Base-by-base conservation (phyloP, 2,329 filamentous ascomycete genomes). In the Lachnellula subtilissima region DNA sequence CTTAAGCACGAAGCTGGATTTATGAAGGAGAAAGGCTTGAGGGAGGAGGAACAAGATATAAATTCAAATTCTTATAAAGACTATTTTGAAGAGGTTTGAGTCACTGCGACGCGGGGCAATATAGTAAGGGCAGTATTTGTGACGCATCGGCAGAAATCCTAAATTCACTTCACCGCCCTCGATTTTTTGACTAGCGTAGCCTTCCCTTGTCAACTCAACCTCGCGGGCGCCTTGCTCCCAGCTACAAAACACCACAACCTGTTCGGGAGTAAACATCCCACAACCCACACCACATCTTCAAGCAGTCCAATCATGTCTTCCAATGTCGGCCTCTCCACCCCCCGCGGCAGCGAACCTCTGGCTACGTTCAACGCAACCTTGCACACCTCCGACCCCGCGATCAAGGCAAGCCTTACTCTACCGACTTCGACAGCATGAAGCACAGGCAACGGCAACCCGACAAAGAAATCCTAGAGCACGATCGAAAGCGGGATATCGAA, bases 301-400 rank as follows among this genome's bases (percentile, higher is more conserved):
- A 3, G 5, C 5, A 39, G 14, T 14, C n/a, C 64, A 78, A 17
- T 82, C 81, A 97, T 97, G 94, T 94, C 92, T 58, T 91, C 94
- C 64, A 99, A 99, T 76, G 94, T 99, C 69, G 95, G 94, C 56
- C 90, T 99, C 67, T 86, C 88, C 55, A 99, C 94, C 4, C 94
- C 94, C 3, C 87, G 94, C 68, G 94, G 94, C 64, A 96, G 89
- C 70, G 94, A 48, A 99, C 94, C 55, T 97, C 93, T 1, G 94
- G 94, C 70, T 97, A 97, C 72, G 93, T 99, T 55, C 93, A 97
- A 75, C 90, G 91, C 73, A 99, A 97, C 76, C 84, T 91, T 37
- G 94, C 94, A 17, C 86, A 93, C 70, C 85, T 97, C 65, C 85
- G 82, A 70, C 91, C 89, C 32, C 91, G 93, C 74, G 91, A 96